These are phyloP conservation scores for Fimicolochytrium jonesii DNA, from an alignment of 192 early-diverging fungal genomes.

Conservation along the genomic window DNA sequence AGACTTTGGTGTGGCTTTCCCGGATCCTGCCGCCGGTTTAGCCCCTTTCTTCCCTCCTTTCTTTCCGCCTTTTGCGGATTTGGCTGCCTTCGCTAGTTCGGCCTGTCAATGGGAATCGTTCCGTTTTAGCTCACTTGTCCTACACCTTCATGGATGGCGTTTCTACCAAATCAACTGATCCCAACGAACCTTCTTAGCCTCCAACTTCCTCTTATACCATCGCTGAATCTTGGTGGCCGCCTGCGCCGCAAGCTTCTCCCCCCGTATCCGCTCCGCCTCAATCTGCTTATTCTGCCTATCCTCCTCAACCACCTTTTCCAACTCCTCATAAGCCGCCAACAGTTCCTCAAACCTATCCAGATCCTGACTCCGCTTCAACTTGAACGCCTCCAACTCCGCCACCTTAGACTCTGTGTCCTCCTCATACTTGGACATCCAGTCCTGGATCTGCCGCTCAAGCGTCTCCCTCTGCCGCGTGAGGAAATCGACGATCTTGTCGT, in stretches of 20 bases:
- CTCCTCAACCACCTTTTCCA: conserved; percentile 55
- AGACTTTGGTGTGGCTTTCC: no score
- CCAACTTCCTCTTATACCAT: conserved; percentile 37
- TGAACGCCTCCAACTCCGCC: conserved; percentile 48
- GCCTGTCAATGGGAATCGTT: not conserved
- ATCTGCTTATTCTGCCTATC: conserved; percentile 32
- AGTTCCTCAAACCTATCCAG: conserved; percentile 58
- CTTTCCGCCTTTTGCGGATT: conserved; percentile 22
- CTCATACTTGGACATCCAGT: conserved; percentile 61
- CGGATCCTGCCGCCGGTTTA: conserved; percentile 12
- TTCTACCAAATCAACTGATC: not conserved
- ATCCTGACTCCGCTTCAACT: conserved; percentile 43
- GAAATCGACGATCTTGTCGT: conserved; percentile 53
- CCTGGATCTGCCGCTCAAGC: conserved; percentile 53
- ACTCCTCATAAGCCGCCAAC: conserved; percentile 46
- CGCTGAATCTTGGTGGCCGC: conserved; percentile 42
- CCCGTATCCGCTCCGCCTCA: conserved; percentile 42
- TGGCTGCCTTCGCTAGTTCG: conserved; percentile 2
- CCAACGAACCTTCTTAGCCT: not conserved
- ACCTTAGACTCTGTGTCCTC: conserved; percentile 58
- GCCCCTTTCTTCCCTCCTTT: conserved; percentile 17
- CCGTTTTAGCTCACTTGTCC: not conserved
- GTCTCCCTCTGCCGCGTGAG: conserved; percentile 42
- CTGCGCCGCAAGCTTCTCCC: conserved; percentile 13
- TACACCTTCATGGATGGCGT: not conserved